Conservation (phyloP, 768 basidiomycete genomes). For the Leccinum imitatum region DNA sequence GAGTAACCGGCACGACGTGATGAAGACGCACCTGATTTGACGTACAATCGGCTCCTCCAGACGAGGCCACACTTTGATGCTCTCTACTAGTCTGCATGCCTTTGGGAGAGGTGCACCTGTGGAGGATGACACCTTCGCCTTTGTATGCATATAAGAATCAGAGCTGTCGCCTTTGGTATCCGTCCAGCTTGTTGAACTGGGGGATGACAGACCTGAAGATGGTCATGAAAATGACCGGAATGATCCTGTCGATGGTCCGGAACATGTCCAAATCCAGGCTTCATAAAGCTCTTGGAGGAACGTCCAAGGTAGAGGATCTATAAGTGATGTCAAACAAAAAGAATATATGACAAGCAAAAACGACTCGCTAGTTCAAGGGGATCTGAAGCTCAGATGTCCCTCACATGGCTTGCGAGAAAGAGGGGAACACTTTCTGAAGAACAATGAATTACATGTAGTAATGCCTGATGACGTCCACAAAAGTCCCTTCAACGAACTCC, state of each 20-base stretch:
- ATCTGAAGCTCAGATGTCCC: conserved; percentile 85
- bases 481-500: too few relatives aligned
- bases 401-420: conserved; percentile 90
- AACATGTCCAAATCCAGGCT: conserved; percentile 74
- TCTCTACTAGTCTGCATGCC: conserved; percentile 53
- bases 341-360: not conserved
- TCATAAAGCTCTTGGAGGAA: conserved; percentile 52
- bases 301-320: conserved; percentile 41
- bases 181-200: conserved; percentile 70
- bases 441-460: too few relatives aligned
- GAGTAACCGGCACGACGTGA: not conserved
- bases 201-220: conserved; percentile 76
- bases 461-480: too few relatives aligned
- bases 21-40: conserved; percentile 63
- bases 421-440: too few relatives aligned
- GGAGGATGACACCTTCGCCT: conserved; percentile 74
- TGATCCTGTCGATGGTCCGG: conserved; percentile 71
- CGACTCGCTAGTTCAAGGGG: conserved; percentile 58
- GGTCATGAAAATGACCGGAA: conserved; percentile 66
- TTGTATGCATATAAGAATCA: conserved; percentile 79
- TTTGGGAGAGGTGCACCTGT: conserved; percentile 42
- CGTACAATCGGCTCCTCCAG: conserved; percentile 68
- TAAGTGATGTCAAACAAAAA: not conserved
- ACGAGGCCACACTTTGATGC: conserved; percentile 67
- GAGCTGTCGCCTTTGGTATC: conserved; percentile 37